Conservation (phyloP, 495 filamentous ascomycete species). For the Lophiotrema nucula region DNA sequence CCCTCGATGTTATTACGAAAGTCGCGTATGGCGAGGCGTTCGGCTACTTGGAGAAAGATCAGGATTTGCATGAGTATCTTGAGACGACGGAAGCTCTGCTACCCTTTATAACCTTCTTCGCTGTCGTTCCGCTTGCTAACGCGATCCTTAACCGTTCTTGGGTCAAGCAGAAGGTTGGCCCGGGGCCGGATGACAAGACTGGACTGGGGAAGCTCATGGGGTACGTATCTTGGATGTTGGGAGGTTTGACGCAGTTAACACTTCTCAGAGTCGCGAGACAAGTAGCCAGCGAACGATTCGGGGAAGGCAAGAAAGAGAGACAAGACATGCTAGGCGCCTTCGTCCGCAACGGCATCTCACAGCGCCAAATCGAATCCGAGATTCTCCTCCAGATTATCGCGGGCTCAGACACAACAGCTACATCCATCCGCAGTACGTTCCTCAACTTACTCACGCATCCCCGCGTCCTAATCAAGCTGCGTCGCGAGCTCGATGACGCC, state of each 20-base stretch:
- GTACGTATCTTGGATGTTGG: background rate
- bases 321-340: conserved; percentile 40
- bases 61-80: conserved; percentile 51
- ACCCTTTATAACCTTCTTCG: background rate
- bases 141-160: conserved; percentile 7
- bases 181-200: conserved; percentile 33
- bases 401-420: conserved; percentile 14
- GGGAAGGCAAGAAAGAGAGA: conserved; percentile 25
- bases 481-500: conserved; percentile 13
- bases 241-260: conserved; percentile 10
- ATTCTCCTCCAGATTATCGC: conserved; percentile 13
- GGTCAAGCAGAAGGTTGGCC: conserved; percentile 4
- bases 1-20: conserved; percentile 47
- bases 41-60: conserved; percentile 44
- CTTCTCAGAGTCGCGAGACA: conserved; percentile 36
- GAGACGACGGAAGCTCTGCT: conserved; percentile 38
- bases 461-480: conserved; percentile 8
- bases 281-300: conserved; percentile 41
- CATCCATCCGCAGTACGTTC: background rate
- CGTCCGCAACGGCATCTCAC: conserved; percentile 38
- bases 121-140: background rate
- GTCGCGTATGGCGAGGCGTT: conserved; percentile 46
- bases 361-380: conserved; percentile 28
- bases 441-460: conserved; percentile 6
- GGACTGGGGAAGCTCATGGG: conserved; percentile 31